A percentile compares a stretch with the other conserved stretches of the same genome.
phyloP scores from a whole-genome alignment of 2,329 filamentous ascomycete species.

The Xylariaceae sp. region DNA sequence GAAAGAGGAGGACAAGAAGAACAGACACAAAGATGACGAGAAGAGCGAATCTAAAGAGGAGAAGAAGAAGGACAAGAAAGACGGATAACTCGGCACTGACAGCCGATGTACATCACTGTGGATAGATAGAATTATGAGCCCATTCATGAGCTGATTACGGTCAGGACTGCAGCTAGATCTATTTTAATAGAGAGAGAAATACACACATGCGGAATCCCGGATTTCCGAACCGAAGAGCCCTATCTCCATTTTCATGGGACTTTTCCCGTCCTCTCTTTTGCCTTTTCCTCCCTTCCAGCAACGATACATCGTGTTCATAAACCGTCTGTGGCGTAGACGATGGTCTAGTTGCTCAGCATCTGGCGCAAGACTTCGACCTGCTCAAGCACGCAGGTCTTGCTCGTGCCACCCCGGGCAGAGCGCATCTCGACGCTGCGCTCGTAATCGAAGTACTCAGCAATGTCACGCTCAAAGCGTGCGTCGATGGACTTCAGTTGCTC shows the following conservation, averaged over 20 bases:
- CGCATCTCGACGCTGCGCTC: conserved; percentile 79
- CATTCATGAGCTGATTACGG: too few relatives aligned
- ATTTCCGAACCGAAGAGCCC: not conserved
- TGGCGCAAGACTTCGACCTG: conserved; percentile 55
- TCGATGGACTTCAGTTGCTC: not conserved
- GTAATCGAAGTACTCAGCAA: conserved; percentile 75
- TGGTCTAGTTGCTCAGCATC: conserved; percentile 30
- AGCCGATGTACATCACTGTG: too few relatives aligned
- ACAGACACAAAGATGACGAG: conserved; percentile 37
- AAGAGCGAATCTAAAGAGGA: conserved; percentile 34
- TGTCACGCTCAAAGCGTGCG: conserved; percentile 66
- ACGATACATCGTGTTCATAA: not conserved
- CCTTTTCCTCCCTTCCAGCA: too few relatives aligned
- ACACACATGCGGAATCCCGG: too few relatives aligned
- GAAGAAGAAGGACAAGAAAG: conserved; percentile 24
- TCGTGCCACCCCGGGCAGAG: conserved; percentile 68
- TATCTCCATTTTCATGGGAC: not conserved
- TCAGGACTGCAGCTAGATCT: too few relatives aligned
- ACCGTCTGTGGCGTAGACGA: not conserved
- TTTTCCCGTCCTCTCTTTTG: not conserved
- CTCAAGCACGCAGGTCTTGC: conserved; percentile 63
- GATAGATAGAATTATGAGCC: not conserved
- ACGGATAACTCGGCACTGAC: not conserved
- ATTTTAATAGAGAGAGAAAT: too few relatives aligned
- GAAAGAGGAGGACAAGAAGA: conserved; percentile 45